Evolutionary conservation across 805 yeast species (phyloP), one percentile per base, ranked within the genome.

Genomic region (Suhomyces prunicola): DNA sequence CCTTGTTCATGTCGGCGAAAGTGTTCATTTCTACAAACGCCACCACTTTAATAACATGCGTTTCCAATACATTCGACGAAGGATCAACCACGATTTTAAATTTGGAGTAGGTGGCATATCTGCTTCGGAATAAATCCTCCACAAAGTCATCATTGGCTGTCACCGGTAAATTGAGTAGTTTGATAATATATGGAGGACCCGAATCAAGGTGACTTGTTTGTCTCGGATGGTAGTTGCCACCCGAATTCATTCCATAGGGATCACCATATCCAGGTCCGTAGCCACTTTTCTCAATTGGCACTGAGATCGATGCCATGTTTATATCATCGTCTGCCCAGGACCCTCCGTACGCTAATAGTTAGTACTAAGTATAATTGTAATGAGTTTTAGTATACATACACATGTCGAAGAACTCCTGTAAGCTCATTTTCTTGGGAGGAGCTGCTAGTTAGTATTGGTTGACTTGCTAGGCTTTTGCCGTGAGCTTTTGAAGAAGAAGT

Each of bases 121-220:
- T 76, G 52, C 90, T 82, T 49, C 77, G 73, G 64, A 87, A 84
- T 35, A 87, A 70, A 61, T 86, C 89, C 50, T 74, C 77, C 19
- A 87, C 71, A 49, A 81, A 77, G 49, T 71, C 71, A 22, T 80
- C 76, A 49, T 80, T 76, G 36, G 84, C 77, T 22, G 76, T 76
- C 2, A 80, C 72, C 0, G 91, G 89, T 36, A 88, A 66, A 55
- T 84, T 83, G 6, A 81, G 66, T 50, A 88, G 74, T 63, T 86
- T 87, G 45, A 82, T 81, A 52, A 86, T 86, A 63, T 76, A 86
- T 1, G 92, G 92, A 0, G 88, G 87, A 0, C 77, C 74, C 39
- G 53, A 44, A 50, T 64, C 67, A 51, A 41, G 47, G 10, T 27
- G 45, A 4, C 39, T 12, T 7, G 48, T 29, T 5, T 24, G 51